A percentile compares a stretch with the other conserved stretches of the same genome.
These are phyloP conservation scores for Candida piceae DNA, from an alignment of 805 yeast genomes.

Conservation along the genomic window DNA sequence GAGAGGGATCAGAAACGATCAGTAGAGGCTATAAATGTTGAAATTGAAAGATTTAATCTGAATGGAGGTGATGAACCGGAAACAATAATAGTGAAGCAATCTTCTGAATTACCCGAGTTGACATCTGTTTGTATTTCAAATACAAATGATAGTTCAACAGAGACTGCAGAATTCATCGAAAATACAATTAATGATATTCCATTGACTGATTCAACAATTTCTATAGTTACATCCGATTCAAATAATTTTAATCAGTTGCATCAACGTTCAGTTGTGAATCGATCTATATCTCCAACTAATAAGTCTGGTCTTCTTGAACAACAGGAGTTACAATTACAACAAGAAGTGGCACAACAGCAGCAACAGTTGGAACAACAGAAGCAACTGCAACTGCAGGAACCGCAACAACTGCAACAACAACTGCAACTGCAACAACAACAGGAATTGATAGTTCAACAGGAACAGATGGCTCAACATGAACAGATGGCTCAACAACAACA, in stretches of 20 bases:
- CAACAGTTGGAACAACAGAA: no score
- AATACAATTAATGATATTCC: no score
- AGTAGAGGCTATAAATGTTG: slow-evolving; percentile 1
- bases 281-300: not conserved
- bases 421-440: not conserved
- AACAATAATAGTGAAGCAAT: no score
- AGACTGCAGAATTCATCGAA: no score
- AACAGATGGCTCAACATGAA: not conserved
- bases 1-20: not conserved
- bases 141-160: no score
- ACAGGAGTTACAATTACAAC: not conserved
- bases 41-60: slow-evolving; percentile 7
- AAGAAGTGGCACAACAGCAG: not conserved
- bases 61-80: not conserved
- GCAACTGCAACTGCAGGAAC: not conserved
- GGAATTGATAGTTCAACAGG: not conserved
- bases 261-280: no score
- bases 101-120: no score
- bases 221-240: no score
- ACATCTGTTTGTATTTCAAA: no score
- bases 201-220: no score
- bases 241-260: no score
- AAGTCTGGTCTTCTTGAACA: no score
- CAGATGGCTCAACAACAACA: not conserved
- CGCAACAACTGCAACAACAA: slow-evolving; percentile 2